Base-by-base conservation (phyloP, 1,139 yeast genomes). In the Martiniozyma asiatica region DNA sequence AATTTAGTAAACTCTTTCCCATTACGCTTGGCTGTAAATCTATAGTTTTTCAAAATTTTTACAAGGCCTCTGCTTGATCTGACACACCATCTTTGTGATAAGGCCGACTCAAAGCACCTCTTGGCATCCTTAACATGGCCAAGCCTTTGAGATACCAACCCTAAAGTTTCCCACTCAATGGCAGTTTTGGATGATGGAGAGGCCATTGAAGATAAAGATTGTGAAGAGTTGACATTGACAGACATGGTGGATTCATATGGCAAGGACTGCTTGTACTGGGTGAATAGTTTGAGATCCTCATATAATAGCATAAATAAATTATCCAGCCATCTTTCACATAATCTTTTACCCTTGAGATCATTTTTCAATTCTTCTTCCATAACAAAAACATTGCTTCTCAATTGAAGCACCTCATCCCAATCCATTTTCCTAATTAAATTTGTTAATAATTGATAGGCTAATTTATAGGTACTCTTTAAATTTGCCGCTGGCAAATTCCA, bases 51-150 rank as follows among this genome's bases (percentile, higher is more conserved):
- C 48, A 80, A 81, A 48, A 68, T 77, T 35, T 67, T 73, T 37
- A 89, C 60, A 53, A 87, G 58, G 47, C 79, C 81, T 51, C 81
- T 67, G 27, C 87, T 75, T 1, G 93, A 76, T 38, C 73, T 73
- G 27, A 92, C 84, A 1, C 94, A 77, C 50, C 81, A 82, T 33
- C 77, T 52, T 4, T 65, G 67, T 20, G 57, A 50, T 31, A 70
- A 55, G 0, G 73, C 75, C 42, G 65, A 65, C 41, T 82, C 81
- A 45, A 82, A 73, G 17, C 78, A 72, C 33, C 61, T 59, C 3
- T 73, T 65, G 3, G 76, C 73, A 48, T 70, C 77, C 44, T 65
- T 66, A 38, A 46, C 59, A 46, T 70, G 76, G 42, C 70, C 68
- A 34, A 70, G 56, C 42, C 76, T 57, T 41, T 56, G 62, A 3